Base-by-base conservation (phyloP, 306 rosid genomes). In the Mimosa pudica region DNA sequence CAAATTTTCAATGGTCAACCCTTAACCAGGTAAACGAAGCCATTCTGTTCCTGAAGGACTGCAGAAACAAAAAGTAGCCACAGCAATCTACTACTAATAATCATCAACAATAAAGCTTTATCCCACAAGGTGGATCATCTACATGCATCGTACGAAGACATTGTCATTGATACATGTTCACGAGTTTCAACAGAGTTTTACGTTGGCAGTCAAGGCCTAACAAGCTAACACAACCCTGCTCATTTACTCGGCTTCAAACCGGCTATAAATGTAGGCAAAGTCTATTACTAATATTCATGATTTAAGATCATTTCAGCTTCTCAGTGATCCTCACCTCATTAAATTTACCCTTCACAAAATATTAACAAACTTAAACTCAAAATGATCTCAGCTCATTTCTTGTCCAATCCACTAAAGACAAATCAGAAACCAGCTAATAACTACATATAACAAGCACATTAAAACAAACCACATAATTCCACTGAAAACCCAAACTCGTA, bases 401-500 rank as follows among this genome's bases (percentile, higher is more conserved):
- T 12, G 52, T 61, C 49, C 33, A 79, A 79, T 12, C 70, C 49
- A 79, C 66, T 38, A 8, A 42, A 70, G 14, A 51, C 4, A 13
- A 2, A 3, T 45, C 13, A 16, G 45, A 79, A 51, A 67, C 73
- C 7, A 65, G 70, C 55, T 71, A 3, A 51, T 3, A 24, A 24
- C 30, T 58, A 46, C 58, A 17, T 16, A 75, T 52, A 36, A 7
- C 51, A 7, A 46, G 32, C 36, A 74, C 41, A 74, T 1, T 70
- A 74, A 71, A 69, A 2, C 57, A 57, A 63, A 17, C 63, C 52
- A 75, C 24, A 61, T 63, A 48, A 36, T 61, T 52, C 49, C 73
- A 72, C 63, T 83, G 72, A 85, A 75, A 83, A 41, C 66, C 74
- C 14, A 76, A 76, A 33, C 69, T 46, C 76, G 49, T 35, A 33